Base-by-base conservation (phyloP, 2,329 filamentous ascomycete genomes). In the Ascochyta rabiei region DNA sequence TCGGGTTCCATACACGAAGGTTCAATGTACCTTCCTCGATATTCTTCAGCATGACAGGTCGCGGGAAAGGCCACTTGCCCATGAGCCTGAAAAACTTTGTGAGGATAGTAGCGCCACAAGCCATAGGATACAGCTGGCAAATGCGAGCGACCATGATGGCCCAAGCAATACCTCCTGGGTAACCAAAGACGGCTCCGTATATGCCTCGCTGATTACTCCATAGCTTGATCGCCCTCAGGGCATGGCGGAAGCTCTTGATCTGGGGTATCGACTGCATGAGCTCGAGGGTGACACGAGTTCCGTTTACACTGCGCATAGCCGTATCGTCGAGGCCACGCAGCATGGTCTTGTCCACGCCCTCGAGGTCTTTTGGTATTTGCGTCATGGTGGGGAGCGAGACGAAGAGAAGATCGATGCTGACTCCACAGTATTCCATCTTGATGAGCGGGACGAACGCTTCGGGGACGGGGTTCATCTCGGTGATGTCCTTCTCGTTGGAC, bases 361-460 rank as follows among this genome's bases (percentile, higher is more conserved):
- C 86, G 57, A 95, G 84, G 56, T 89, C 83, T 45, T 86, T 62
- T 0, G 76, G 72, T 39, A 82, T 73, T 3, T 75, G 74, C 10
- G 76, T 66, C 44, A 76, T 63, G 42, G 76, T 73, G 8, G 67
- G 70, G 30, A 82, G 65, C 30, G 74, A 76, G n/a, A 72, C 75
- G 57, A 80, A 82, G 62, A 98, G 96, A 63, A 99, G 79, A 82
- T 99, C 95, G 72, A 99, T 96, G 74, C 91, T 95, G 72, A 99
- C 96, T 44, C 88, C 90, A 46, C 84, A 86, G 64, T 96, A 91
- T 73, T 96, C 91, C 69, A 98, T 90, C 74, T 97, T 98, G 80
- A 99, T 98, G 73, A 99, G 96, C 42, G 95, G 95, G 7, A 98
- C 93, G 69, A 91, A 96, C 4, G 93, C 91, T 69, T 96, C 93